A percentile compares a stretch with the other conserved stretches of the same genome.
phyloP scores from a whole-genome alignment of 2,329 filamentous ascomycete genomes.

The Talaromyces sp. region DNA sequence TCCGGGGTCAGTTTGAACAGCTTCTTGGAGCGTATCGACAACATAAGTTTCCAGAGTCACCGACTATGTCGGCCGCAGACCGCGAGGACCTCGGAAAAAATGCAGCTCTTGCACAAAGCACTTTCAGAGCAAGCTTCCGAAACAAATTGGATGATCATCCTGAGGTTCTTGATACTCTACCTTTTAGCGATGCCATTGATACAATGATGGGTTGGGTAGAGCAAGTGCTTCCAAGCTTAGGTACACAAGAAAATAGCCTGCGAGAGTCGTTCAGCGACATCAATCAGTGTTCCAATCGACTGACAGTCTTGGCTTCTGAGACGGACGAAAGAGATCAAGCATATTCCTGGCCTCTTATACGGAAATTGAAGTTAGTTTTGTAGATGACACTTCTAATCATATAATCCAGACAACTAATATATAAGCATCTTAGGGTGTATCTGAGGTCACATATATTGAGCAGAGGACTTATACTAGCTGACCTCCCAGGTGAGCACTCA shows the following conservation, averaged over 20 bases:
- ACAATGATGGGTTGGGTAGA: slow-evolving; percentile 6
- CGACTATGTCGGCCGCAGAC: background rate
- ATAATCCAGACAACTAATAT: background rate
- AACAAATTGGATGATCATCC: background rate
- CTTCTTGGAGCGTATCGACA: slow-evolving; percentile 3
- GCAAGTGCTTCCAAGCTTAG: background rate
- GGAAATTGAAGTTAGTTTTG: slow-evolving; percentile 3
- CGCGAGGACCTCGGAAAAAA: background rate
- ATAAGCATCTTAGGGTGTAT: background rate
- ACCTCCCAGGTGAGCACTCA: slow-evolving; percentile 1
- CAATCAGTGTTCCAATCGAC: slow-evolving; percentile 4
- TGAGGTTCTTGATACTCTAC: background rate
- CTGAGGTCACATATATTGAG: slow-evolving; percentile 8
- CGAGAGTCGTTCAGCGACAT: slow-evolving; percentile 5
- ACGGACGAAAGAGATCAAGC: slow-evolving; percentile 3
- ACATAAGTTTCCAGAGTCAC: background rate
- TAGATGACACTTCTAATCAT: background rate
- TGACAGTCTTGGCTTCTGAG: slow-evolving; percentile 7
- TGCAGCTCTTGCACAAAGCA: slow-evolving; percentile 2
- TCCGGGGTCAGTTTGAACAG: slow-evolving; percentile 1
- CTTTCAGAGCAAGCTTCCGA: slow-evolving; percentile 6
- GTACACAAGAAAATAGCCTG: background rate
- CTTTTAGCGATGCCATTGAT: slow-evolving; percentile 1
- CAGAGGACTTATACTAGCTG: slow-evolving; percentile 4
- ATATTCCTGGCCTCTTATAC: slow-evolving; percentile 3